phyloP scores from a whole-genome alignment of 2,329 filamentous ascomycete genomes.

The Penicillium sp. region DNA sequence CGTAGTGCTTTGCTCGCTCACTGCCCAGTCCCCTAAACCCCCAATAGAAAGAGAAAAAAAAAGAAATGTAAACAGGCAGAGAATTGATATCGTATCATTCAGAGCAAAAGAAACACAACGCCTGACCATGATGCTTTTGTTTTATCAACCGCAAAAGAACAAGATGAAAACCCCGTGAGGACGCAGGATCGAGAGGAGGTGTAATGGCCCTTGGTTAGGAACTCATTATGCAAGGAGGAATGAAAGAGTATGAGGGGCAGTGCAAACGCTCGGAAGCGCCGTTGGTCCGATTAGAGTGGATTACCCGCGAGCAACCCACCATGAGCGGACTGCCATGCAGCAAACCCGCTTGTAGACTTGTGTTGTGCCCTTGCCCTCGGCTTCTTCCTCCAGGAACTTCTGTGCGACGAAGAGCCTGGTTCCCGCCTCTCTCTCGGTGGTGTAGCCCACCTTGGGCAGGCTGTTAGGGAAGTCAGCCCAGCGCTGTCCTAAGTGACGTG shows the following conservation, averaged over 20 bases:
- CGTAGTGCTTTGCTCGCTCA: conserved; percentile 22
- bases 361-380: conserved; percentile 66
- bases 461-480: conserved; percentile 59
- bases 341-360: conserved; percentile 70
- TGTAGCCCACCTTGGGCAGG: conserved; percentile 54
- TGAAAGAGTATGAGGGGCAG: conserved; percentile 2
- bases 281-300: not conserved
- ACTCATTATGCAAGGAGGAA: conserved; percentile 10
- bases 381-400: conserved; percentile 66
- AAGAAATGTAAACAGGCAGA: not conserved
- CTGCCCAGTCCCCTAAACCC: conserved; percentile 18
- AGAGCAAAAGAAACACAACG: conserved; percentile 16
- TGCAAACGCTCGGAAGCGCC: not conserved
- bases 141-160: conserved; percentile 13
- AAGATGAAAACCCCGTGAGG: conserved; percentile 4
- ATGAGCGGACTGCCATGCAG: conserved; percentile 63
- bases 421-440: conserved; percentile 65
- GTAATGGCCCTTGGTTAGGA: not conserved
- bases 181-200: conserved; percentile 8
- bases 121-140: conserved; percentile 29
- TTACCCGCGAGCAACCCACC: conserved; percentile 43
- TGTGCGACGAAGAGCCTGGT: conserved; percentile 67
- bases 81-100: conserved; percentile 6
- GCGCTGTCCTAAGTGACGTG: conserved; percentile 69
- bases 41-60: conserved; percentile 6